These are phyloP conservation scores for Diaporthe destruens DNA, from an alignment of 2,329 filamentous ascomycete species.

Conservation along the genomic window DNA sequence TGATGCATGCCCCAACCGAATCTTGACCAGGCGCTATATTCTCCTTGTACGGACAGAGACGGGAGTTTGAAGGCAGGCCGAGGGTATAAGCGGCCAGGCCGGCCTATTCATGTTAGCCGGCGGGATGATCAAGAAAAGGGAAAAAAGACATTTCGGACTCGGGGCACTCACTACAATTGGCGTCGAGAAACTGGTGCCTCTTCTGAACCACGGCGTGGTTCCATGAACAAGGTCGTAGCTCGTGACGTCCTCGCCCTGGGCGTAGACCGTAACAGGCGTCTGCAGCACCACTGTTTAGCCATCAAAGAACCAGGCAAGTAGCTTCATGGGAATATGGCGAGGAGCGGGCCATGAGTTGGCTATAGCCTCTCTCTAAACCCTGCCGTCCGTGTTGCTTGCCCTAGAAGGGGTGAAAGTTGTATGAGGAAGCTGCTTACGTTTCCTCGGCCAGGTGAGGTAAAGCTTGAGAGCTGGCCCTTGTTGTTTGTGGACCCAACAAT, in stretches of 20 bases:
- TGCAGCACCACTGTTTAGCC: no score
- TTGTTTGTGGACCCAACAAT: constrained; percentile 1
- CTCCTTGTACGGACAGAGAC: neutral
- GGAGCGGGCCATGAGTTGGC: no score
- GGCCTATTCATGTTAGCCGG: neutral
- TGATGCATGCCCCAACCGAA: constrained; percentile 2
- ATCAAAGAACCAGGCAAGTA: no score
- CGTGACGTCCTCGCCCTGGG: neutral
- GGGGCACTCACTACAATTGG: constrained; percentile 7
- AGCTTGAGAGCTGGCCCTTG: neutral
- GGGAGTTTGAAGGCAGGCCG: neutral
- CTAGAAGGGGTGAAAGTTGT: no score
- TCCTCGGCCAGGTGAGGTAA: neutral
- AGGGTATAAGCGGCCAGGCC: constrained; percentile 10
- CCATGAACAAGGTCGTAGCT: constrained; percentile 1
- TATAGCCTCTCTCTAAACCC: no score
- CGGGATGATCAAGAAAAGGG: no score
- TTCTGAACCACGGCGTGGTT: neutral
- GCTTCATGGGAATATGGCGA: no score
- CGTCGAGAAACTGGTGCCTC: constrained; percentile 2
- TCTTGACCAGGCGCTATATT: neutral
- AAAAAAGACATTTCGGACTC: neutral
- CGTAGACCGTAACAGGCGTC: neutral
- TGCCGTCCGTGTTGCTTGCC: no score
- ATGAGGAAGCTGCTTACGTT: no score